Base-by-base conservation (phyloP, 2,329 filamentous ascomycete genomes). In the Paecilomyces sp. region DNA sequence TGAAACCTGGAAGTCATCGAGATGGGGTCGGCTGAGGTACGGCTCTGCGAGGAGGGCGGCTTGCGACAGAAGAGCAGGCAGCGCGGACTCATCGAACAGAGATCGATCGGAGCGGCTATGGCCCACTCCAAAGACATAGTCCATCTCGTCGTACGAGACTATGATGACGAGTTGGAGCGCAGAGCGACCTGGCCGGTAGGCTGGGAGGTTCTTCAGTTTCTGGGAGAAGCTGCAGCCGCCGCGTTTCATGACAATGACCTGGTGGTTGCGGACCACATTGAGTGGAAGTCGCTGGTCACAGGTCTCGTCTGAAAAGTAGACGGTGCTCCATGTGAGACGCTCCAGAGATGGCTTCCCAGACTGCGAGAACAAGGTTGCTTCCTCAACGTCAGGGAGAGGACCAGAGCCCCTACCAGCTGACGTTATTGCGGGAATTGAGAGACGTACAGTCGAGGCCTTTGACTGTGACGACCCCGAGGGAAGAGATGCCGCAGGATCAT, bases 201-300 rank as follows among this genome's bases (percentile, higher is more conserved):
- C 84, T 0, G 93, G 92, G n/a, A 97, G 92, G 64, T 91, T 92
- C 57, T 83, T 81, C 0, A 97, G 77, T 73, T 99, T 99, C 30
- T 88, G 78, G 36, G 85, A 88, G 74, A 97, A 97, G 25, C 84
- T 88, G 77, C 94, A 99, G 0, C 85, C 86, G 47, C 94, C 93
- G 5, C 94, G 86, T 30, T 85, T 86, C 67, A 97, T 81, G 56
- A 96, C 84, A 61, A 99, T 86, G 61, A 97, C 80, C 57, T 96
- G 88, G 75, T 96, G 76, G 1, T 72, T 75, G 50, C 78, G 79
- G 0, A 79, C 80, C 2, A 86, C 73, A 7, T 78, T 72, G 1
- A 79, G 66, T 12, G 84, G 73, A 57, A 91, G 74, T 61, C 81
- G 73, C 60, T 80, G 77, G n/a, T 79, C 77, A 60, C 81, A 78